Percentiles rank a stretch among this genome's conserved stretches.
These are phyloP conservation scores for Russula ochroleuca DNA, from an alignment of 768 basidiomycete species.

Conservation along the genomic window DNA sequence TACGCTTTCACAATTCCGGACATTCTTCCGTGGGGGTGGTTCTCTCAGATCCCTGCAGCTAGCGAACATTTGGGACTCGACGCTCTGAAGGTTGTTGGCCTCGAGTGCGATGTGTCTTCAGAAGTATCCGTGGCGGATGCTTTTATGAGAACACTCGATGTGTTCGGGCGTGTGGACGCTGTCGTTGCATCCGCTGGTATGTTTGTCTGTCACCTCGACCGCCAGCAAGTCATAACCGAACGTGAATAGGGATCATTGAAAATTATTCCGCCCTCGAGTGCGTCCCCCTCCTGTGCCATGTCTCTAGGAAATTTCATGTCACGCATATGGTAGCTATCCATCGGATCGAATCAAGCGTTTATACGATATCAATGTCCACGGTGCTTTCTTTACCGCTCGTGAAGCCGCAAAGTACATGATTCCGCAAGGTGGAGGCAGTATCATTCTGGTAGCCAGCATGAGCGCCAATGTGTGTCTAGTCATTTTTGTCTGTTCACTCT, in stretches of 20 bases:
- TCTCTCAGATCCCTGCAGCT: slow-evolving; percentile 41
- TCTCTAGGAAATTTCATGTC: not conserved
- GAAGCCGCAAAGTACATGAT: slow-evolving; percentile 94
- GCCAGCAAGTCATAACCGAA: not conserved
- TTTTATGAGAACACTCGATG: slow-evolving; percentile 58
- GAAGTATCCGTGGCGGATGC: slow-evolving; percentile 74
- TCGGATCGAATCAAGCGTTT: slow-evolving; percentile 77
- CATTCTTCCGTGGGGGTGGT: slow-evolving; percentile 16
- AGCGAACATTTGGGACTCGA: slow-evolving; percentile 52
- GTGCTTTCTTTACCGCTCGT: slow-evolving; percentile 91
- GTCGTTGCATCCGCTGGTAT: slow-evolving; percentile 86
- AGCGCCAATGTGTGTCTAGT: slow-evolving; percentile 65
- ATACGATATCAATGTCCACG: slow-evolving; percentile 92
- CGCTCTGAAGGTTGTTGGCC: slow-evolving; percentile 63
- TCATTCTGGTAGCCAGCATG: slow-evolving; percentile 88
- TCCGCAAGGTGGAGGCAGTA: slow-evolving; percentile 67
- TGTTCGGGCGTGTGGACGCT: slow-evolving; percentile 69
- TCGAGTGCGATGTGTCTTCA: slow-evolving; percentile 85
- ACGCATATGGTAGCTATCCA: slow-evolving; percentile 58
- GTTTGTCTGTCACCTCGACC: slow-evolving; percentile 28
- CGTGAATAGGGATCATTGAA: slow-evolving; percentile 66
- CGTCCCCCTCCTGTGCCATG: slow-evolving; percentile 29
- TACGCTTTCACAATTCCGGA: slow-evolving; percentile 36
- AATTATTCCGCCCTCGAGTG: slow-evolving; percentile 86
- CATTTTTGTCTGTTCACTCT: not conserved